A percentile compares a stretch with the other conserved stretches of the same genome.
Conservation (phyloP, 2,329 filamentous ascomycete species). For the Pyrenophora teres region DNA sequence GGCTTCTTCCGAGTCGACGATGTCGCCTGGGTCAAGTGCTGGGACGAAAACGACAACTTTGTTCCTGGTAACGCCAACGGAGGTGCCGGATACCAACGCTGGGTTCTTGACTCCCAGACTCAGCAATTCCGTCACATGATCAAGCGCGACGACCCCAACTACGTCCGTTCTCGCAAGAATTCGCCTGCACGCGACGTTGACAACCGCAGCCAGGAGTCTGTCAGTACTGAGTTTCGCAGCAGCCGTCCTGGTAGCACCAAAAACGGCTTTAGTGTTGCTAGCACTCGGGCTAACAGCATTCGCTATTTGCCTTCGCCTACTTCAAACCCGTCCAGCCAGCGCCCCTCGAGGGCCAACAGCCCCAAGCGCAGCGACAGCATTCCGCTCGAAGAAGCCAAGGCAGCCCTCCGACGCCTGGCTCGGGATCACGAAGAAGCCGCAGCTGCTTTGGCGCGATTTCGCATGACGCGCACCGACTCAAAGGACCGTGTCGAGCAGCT, state of each 20-base stretch:
- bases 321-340: conserved; percentile 27
- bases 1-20: conserved; percentile 58
- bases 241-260: conserved; percentile 30
- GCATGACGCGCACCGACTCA: conserved; percentile 17
- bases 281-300: conserved; percentile 37
- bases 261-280: conserved; percentile 33
- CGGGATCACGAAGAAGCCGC: conserved; percentile 35
- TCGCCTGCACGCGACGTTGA: conserved; percentile 29
- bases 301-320: conserved; percentile 26
- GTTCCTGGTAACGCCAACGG: conserved; percentile 50
- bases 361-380: conserved; percentile 36
- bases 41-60: conserved; percentile 56
- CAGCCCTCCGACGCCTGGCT: conserved; percentile 33
- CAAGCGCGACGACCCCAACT: conserved; percentile 46
- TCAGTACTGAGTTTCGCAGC: conserved; percentile 34
- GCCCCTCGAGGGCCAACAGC: conserved; percentile 33
- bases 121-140: conserved; percentile 47
- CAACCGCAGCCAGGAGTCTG: conserved; percentile 36
- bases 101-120: conserved; percentile 52
- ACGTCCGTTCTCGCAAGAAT: conserved; percentile 29
- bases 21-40: conserved; percentile 56
- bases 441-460: conserved; percentile 15
- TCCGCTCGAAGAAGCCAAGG: conserved; percentile 38
- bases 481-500: conserved; percentile 20
- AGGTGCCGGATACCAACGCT: conserved; percentile 50